These are phyloP conservation scores for Kodamaea neixiangensis DNA, from an alignment of 805 yeast species.

Conservation along the genomic window DNA sequence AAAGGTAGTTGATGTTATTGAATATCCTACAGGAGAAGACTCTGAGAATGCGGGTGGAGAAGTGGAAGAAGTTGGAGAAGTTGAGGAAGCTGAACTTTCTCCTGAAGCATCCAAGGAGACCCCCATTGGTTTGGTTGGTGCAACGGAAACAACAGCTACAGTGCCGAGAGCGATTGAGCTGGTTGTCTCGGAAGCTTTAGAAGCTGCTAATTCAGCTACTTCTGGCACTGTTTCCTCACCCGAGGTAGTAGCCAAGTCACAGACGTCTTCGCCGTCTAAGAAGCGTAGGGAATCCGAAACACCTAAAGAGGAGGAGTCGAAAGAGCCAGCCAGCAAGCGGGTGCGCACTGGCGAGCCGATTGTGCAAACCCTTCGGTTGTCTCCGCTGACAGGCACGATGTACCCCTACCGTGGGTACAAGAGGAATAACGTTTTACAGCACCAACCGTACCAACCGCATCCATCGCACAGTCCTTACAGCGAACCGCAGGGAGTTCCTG, in stretches of 20 bases:
- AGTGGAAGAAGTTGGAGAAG: not conserved
- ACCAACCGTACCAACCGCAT: conserved; percentile 9
- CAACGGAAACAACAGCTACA: not conserved
- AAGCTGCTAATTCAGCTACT: not conserved
- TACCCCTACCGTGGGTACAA: not conserved
- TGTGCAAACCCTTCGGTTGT: conserved; percentile 4
- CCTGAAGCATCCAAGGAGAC: not conserved
- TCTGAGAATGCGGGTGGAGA: not conserved
- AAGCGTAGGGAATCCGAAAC: not conserved
- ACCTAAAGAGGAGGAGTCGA: not conserved
- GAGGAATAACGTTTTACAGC: not conserved
- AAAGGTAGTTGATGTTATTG: conserved; percentile 12
- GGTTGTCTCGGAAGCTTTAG: not conserved
- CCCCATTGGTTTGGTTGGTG: not conserved
- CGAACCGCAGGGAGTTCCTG: not conserved
- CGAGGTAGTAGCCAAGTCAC: not conserved
- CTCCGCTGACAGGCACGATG: conserved; percentile 12
- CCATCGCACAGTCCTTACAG: conserved; percentile 3
- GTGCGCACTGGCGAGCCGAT: conserved; percentile 8
- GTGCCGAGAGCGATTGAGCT: no score
- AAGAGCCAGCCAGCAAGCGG: conserved; percentile 3
- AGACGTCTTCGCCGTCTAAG: not conserved
- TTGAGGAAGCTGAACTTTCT: not conserved
- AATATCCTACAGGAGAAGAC: conserved; percentile 12
- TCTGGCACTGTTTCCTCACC: not conserved